phyloP scores from a whole-genome alignment of 768 basidiomycete species.

The Leccinum variicolor region DNA sequence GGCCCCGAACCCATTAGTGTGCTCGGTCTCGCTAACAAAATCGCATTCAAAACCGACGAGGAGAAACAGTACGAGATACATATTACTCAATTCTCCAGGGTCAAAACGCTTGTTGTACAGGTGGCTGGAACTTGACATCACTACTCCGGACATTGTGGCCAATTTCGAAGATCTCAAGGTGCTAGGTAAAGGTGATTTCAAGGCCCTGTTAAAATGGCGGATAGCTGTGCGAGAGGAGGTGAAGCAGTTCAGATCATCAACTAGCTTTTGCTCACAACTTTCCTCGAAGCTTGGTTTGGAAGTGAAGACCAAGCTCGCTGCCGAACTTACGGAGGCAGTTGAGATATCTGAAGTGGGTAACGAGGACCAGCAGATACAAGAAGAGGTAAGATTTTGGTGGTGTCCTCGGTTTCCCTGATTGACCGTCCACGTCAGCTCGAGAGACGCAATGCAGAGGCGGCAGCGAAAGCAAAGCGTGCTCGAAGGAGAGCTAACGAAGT shows the following conservation, averaged over 20 bases:
- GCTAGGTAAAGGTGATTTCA: slow-evolving; percentile 97
- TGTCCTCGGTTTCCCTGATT: not conserved
- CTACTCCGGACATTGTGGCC: slow-evolving; percentile 74
- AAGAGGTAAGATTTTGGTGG: slow-evolving; percentile 57
- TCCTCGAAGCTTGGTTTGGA: slow-evolving; percentile 73
- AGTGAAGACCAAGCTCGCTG: slow-evolving; percentile 65
- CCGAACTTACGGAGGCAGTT: slow-evolving; percentile 71
- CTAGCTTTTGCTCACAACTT: slow-evolving; percentile 2
- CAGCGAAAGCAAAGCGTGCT: slow-evolving; percentile 72
- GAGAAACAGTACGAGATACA: slow-evolving; percentile 64
- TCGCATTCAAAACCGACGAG: slow-evolving; percentile 76
- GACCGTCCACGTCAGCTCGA: slow-evolving; percentile 56
- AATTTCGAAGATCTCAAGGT: slow-evolving; percentile 94
- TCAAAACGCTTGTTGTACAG: slow-evolving; percentile 33
- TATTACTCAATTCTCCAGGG: not conserved
- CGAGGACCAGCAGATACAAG: slow-evolving; percentile 85
- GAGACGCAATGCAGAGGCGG: slow-evolving; percentile 73
- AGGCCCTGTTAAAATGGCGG: slow-evolving; percentile 88
- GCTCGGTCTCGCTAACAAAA: slow-evolving; percentile 75
- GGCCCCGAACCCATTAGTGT: slow-evolving; percentile 70
- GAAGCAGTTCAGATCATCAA: not conserved
- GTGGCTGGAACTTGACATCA: slow-evolving; percentile 71
- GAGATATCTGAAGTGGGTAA: slow-evolving; percentile 69
- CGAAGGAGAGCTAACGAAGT: slow-evolving; percentile 85
- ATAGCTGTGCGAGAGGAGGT: slow-evolving; percentile 86